Evolutionary conservation across 352 stramenopile species (phyloP).

Genomic region (Thraustochytrium striatum): DNA sequence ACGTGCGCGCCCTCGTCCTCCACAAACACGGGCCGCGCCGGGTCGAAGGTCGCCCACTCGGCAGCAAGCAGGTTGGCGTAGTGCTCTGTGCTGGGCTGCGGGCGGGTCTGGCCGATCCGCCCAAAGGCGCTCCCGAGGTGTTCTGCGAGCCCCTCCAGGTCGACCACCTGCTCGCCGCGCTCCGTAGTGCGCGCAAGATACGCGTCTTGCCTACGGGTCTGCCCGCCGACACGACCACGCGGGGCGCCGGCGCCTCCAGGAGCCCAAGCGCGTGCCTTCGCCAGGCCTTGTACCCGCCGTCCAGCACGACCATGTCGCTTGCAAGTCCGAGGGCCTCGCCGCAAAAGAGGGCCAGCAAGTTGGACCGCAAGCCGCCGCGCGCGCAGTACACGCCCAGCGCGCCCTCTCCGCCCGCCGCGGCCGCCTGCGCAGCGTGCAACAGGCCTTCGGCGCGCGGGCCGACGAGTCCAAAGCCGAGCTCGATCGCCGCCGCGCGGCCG

Average conservation of each 20-base stretch:
- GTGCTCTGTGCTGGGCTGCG: slow-evolving; percentile 39
- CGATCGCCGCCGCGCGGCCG: slow-evolving; percentile 34
- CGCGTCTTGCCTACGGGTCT: slow-evolving; percentile 44
- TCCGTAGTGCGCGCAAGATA: slow-evolving; percentile 1
- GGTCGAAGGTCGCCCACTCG: slow-evolving; percentile 15
- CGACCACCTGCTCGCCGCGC: not conserved
- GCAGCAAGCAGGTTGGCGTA: not conserved
- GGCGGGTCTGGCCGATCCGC: not conserved
- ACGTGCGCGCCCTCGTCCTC: slow-evolving; percentile 52
- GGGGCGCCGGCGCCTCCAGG: not conserved
- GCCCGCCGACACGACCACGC: slow-evolving; percentile 19
- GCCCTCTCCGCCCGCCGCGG: no score
- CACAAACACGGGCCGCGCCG: slow-evolving; percentile 34
- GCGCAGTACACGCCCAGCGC: slow-evolving; percentile 48
- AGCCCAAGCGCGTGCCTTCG: not conserved
- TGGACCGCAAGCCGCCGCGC: slow-evolving; percentile 41
- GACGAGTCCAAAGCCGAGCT: slow-evolving; percentile 37
- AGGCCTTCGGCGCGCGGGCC: not conserved
- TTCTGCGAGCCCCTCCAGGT: slow-evolving; percentile 41
- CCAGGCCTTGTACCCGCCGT: slow-evolving; percentile 47
- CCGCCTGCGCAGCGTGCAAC: no score
- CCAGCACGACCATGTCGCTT: not conserved
- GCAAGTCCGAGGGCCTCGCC: not conserved
- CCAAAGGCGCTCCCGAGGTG: slow-evolving; percentile 47
- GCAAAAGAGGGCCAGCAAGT: slow-evolving; percentile 18